Evolutionary conservation across 345 rosid species (phyloP).

Genomic region (Aurinia saxatilis): DNA sequence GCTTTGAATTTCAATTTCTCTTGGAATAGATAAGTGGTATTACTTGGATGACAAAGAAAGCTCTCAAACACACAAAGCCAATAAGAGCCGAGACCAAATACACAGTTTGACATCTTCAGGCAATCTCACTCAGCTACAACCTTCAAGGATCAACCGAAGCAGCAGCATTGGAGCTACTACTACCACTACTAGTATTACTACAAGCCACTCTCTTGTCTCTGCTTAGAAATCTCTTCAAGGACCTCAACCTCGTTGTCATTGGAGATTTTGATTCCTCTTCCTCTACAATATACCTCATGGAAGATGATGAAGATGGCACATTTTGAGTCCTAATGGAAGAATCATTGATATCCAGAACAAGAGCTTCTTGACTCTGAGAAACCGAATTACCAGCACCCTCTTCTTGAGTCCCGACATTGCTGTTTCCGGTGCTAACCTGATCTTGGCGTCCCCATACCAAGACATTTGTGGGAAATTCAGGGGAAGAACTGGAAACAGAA

Average conservation of each 20-base stretch:
- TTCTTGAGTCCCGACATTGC: conserved; percentile 33
- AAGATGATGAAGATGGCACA: conserved; percentile 14
- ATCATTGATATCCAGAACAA: conserved; percentile 43
- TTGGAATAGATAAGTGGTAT: conserved; percentile 2
- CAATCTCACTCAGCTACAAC: conserved; percentile 12
- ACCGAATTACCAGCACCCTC: conserved; percentile 36
- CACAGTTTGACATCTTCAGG: conserved; percentile 20
- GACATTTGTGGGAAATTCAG: conserved; percentile 78
- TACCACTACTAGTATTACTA: conserved; percentile 28
- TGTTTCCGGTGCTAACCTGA: conserved; percentile 51
- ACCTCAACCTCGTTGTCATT: conserved; percentile 62
- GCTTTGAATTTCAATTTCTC: background rate
- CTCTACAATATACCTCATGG: conserved; percentile 29
- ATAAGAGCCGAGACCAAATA: conserved; percentile 14
- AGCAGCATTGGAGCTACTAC: conserved; percentile 35
- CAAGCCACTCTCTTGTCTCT: conserved; percentile 63
- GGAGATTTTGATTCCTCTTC: conserved; percentile 72
- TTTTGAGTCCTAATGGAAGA: conserved; percentile 38
- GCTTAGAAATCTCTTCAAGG: conserved; percentile 74
- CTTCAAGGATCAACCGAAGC: conserved; percentile 45
- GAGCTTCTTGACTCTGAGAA: conserved; percentile 28
- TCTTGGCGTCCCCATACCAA: conserved; percentile 79
- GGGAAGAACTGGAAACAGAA: conserved; percentile 38
- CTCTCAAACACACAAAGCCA: conserved; percentile 11
- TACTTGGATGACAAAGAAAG: conserved; percentile 10